phyloP scores from a whole-genome alignment of 2,329 filamentous ascomycete species.

The Pseudogymnoascus verrucosus region DNA sequence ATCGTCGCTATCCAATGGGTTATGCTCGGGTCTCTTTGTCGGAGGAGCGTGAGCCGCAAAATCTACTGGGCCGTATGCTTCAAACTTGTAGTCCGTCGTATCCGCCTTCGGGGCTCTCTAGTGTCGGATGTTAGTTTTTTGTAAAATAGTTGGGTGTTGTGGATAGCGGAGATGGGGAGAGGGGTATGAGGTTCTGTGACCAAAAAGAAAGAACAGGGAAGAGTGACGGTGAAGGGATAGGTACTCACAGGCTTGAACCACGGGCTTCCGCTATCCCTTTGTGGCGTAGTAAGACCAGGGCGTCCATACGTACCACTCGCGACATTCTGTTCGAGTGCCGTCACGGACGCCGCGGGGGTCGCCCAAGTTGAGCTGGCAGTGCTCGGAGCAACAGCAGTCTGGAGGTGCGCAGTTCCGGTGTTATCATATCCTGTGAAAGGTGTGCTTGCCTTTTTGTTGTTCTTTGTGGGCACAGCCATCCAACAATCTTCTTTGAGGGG shows the following conservation, averaged over 20 bases:
- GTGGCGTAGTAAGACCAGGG: background rate
- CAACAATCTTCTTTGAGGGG: background rate
- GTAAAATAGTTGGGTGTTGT: background rate
- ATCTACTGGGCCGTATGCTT: background rate
- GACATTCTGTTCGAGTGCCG: too few relatives aligned
- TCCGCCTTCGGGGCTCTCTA: background rate
- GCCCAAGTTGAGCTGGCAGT: background rate
- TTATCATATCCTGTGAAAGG: background rate
- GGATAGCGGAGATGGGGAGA: background rate
- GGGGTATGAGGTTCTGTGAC: background rate
- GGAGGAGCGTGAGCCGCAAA: background rate
- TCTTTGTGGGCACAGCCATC: background rate
- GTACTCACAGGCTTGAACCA: background rate
- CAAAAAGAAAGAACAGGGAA: too few relatives aligned
- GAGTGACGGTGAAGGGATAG: too few relatives aligned
- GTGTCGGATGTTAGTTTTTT: background rate
- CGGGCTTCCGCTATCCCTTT: background rate
- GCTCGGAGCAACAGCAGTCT: background rate
- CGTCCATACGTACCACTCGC: background rate
- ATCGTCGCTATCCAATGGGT: background rate
- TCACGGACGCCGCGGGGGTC: background rate
- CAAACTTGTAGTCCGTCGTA: background rate
- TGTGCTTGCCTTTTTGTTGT: background rate
- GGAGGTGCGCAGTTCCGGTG: background rate
- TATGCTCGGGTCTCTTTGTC: background rate